Base-by-base conservation (phyloP, 2,329 filamentous ascomycete genomes). In the Xylariales sp. region DNA sequence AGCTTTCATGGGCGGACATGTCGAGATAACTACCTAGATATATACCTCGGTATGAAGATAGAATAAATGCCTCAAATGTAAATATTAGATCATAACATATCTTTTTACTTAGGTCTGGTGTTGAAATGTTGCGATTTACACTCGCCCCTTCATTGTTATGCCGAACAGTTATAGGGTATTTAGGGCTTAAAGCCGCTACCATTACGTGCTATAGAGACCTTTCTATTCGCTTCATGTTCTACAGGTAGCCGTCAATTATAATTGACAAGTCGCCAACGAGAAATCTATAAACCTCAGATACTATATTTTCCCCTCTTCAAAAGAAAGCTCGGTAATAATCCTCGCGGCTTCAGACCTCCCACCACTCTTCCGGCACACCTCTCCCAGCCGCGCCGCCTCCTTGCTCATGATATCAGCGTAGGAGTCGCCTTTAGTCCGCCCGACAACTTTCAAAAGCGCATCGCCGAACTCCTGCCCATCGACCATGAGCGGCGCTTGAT, bases 361-460 rank as follows among this genome's bases (percentile, higher is more conserved):
- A 64, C 53, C 61, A 57, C 61, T 64, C 32, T 57, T 64, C 45
- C 46, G 52, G 30, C 52, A 56, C 54, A 64, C 54, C 34, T 64
- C 61, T 0, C 61, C 61, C 18, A 64, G 14, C 14, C 57, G 30
- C 7, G 52, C 54, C 1, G 61, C 61, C 45, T 52, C 50, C 36
- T 43, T n/a, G 10, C 53, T 64, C 52, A 64, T 56, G 8, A 16
- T 9, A 5, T 45, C 53, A 14, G 43, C 53, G 5, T 56, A 36
- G 28, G 2, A 30, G n/a, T 52, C 53, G 3, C 43, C 53, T 14
- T 64, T 50, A 2, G 18, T 30, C 2, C 28, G 28, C 41, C 61
- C 61, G n/a, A 63, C 52, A 41, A 43, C 32, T 32, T 52, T 57
- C 45, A 64, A 52, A 18, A 64, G 61, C 9, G 61, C 61, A 14